Evolutionary conservation across 129 eudicot genomes (phyloP).

Genomic region (Flaveria trinervia): DNA sequence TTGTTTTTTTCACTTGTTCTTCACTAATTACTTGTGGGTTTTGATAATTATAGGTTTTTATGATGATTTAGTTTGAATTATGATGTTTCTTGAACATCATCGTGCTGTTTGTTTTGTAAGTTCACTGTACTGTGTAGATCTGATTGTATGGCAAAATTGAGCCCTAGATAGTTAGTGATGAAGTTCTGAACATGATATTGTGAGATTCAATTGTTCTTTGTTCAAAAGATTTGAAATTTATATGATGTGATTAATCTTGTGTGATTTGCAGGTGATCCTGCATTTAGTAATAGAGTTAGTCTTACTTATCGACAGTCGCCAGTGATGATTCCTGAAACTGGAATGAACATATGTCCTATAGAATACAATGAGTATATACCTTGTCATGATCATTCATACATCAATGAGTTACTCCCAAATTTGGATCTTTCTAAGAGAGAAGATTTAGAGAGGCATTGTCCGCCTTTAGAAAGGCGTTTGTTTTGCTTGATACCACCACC

Average conservation of each 20-base stretch:
- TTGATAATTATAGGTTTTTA: background rate
- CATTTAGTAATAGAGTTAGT: slow-evolving; percentile 60
- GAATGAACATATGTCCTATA: slow-evolving; percentile 84
- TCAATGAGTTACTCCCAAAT: slow-evolving; percentile 57
- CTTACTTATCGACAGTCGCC: slow-evolving; percentile 60
- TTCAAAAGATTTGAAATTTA: slow-evolving; percentile 8
- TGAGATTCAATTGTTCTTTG: background rate
- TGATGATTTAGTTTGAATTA: background rate
- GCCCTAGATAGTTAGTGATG: no score
- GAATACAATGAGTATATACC: slow-evolving; percentile 79
- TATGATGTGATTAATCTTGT: slow-evolving; percentile 13
- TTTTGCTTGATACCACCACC: slow-evolving; percentile 98
- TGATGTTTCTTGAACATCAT: slow-evolving; percentile 3
- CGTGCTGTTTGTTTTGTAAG: background rate
- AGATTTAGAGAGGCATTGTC: slow-evolving; percentile 97
- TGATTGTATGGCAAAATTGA: background rate
- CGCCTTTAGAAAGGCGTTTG: slow-evolving; percentile 66
- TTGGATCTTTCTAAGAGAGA: slow-evolving; percentile 71
- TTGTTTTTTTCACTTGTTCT: slow-evolving; percentile 1
- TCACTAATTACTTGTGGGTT: slow-evolving; percentile 11
- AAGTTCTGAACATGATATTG: background rate
- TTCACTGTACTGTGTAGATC: slow-evolving; percentile 11
- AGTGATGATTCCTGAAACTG: slow-evolving; percentile 60
- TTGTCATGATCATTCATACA: slow-evolving; percentile 72
- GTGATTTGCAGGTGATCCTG: slow-evolving; percentile 47